Evolutionary conservation across 2,329 filamentous ascomycete species (phyloP).

Genomic region (Ophiostoma quercus): DNA sequence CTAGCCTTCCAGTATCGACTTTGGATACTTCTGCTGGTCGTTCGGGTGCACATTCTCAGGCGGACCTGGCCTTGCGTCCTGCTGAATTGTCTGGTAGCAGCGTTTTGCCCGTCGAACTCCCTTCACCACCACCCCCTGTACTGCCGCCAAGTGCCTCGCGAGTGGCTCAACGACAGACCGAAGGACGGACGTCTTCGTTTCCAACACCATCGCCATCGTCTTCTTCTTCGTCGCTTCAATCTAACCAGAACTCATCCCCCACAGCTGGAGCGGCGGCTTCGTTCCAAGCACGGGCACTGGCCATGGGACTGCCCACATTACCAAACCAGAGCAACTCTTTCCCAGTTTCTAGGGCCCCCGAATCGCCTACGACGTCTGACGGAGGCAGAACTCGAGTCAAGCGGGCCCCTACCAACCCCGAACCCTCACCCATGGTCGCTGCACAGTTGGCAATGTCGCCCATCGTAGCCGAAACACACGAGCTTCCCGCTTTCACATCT

Average conservation of each 20-base stretch:
- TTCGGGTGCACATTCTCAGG: conserved; percentile 54
- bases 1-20: conserved; percentile 44
- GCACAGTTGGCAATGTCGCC: conserved; percentile 22
- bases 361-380: background rate
- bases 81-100: conserved; percentile 15
- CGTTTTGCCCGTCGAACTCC: conserved; percentile 8
- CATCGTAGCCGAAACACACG: conserved; percentile 19
- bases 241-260: background rate
- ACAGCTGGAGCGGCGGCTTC: conserved; percentile 24
- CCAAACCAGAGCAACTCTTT: background rate
- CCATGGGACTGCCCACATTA: conserved; percentile 17
- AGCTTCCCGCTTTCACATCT: conserved; percentile 12
- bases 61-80: conserved; percentile 52
- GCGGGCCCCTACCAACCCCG: background rate
- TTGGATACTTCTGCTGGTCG: conserved; percentile 25
- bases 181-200: conserved; percentile 1
- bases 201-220: conserved; percentile 21
- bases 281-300: conserved; percentile 35
- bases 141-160: background rate
- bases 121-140: background rate
- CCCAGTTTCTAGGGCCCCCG: background rate
- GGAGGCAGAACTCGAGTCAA: background rate
- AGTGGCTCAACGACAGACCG: conserved; percentile 25
- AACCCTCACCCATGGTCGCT: conserved; percentile 1
- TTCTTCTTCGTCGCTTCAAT: conserved; percentile 16